Base-by-base conservation (phyloP, 768 basidiomycete genomes). In the Pisolithus albus region DNA sequence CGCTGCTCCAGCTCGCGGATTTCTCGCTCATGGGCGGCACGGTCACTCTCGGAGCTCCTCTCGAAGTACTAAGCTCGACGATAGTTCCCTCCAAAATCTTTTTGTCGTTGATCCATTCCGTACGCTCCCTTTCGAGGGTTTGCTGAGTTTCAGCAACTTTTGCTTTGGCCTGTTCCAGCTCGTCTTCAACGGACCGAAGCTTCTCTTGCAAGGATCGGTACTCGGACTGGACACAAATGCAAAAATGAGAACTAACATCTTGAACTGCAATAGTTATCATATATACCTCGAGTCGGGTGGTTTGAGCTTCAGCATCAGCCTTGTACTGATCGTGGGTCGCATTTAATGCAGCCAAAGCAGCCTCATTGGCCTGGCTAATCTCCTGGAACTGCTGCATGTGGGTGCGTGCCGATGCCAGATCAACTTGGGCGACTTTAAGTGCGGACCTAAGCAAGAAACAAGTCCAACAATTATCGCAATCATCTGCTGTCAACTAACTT, bases 371-470 rank as follows among this genome's bases (percentile, higher is more conserved):
- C 60, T 84, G 80, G 54, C 86, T 86, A 58, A 94, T 92, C 56
- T 87, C 83, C 62, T 88, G 80, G 79, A 86, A 93, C 64, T 93
- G 92, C 53, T 86, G 79, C 26, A 86, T 83, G 60, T 92, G 88
- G 42, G 70, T 79, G 50, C 78, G 78, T 1, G 89, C 84, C 18
- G 80, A 72, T 9, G 81, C 75, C 34, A 92, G 77, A 57, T 92
- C 91, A 21, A 88, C 77, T 65, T 92, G 83, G 2, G 84, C 75
- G 2, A 88, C 75, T 69, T 89, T 91, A 47, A 94, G 73, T 24
- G 84, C 74, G 37, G 84, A 81, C 11, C 90, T 92, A 59, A 13
- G 30, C 38, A 26, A 43, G 16, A 51, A 7, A 23, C 26, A 47
- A 30, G 10, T 2, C 7, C 55, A 7, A 56, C 19, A 3, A 44